phyloP scores from a whole-genome alignment of 2,329 filamentous ascomycete genomes.

The Pseudocercospora vitis region DNA sequence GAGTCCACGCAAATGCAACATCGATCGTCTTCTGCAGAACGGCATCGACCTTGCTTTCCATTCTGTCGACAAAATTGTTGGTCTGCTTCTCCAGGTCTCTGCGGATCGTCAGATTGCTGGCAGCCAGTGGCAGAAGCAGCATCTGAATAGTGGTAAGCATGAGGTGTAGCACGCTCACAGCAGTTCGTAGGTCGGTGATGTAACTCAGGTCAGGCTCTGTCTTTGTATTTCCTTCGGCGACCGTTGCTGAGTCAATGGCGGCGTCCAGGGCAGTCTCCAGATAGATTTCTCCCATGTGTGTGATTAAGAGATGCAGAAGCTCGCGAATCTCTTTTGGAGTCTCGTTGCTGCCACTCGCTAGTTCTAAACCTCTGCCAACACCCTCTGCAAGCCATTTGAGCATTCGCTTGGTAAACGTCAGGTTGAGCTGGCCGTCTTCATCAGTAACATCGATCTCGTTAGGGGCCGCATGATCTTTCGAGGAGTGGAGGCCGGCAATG shows the following conservation, averaged over 20 bases:
- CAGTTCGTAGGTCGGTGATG: slow-evolving; percentile 73
- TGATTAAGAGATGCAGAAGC: slow-evolving; percentile 77
- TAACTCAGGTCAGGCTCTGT: slow-evolving; percentile 85
- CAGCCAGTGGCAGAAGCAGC: slow-evolving; percentile 84
- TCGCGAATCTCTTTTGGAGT: slow-evolving; percentile 92
- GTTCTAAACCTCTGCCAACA: slow-evolving; percentile 83
- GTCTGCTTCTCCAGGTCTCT: slow-evolving; percentile 85
- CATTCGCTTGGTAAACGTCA: slow-evolving; percentile 94
- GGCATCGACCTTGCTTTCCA: slow-evolving; percentile 79
- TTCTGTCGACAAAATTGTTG: slow-evolving; percentile 68
- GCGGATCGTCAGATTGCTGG: slow-evolving; percentile 84
- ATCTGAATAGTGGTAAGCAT: slow-evolving; percentile 91
- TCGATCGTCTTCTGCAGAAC: slow-evolving; percentile 70
- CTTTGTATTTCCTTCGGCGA: slow-evolving; percentile 72
- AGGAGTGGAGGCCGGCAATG: slow-evolving; percentile 77
- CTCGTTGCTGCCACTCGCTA: slow-evolving; percentile 76
- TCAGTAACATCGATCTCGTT: slow-evolving; percentile 78
- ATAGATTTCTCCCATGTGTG: slow-evolving; percentile 83
- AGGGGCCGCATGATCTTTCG: slow-evolving; percentile 52
- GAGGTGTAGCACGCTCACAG: slow-evolving; percentile 85
- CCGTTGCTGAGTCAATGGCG: slow-evolving; percentile 71
- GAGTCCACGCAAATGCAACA: slow-evolving; percentile 73
- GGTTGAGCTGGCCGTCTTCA: slow-evolving; percentile 78
- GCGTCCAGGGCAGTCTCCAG: slow-evolving; percentile 65
- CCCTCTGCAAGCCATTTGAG: slow-evolving; percentile 95